A percentile compares a stretch with the other conserved stretches of the same genome.
phyloP scores from a whole-genome alignment of 306 rosid genomes.

The Morella rubra region DNA sequence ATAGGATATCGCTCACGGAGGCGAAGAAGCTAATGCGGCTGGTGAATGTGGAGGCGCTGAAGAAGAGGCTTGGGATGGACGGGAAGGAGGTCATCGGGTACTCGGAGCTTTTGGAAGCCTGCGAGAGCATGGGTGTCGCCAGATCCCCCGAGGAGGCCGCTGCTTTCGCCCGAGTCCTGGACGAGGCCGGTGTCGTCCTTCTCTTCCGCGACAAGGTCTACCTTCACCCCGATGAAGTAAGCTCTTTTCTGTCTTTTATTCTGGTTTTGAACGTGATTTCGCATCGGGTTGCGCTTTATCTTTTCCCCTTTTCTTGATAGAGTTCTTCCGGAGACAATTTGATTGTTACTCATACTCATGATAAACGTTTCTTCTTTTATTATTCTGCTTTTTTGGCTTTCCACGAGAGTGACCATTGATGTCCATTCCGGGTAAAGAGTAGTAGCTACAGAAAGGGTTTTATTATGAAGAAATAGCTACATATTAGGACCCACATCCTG shows the following conservation, averaged over 20 bases:
- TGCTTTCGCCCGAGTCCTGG: constrained; percentile 69
- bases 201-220: constrained; percentile 90
- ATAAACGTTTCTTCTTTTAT: background rate
- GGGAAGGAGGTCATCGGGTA: constrained; percentile 71
- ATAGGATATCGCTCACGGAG: constrained; percentile 57
- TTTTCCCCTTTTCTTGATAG: background rate
- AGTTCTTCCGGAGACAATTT: background rate
- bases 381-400: background rate
- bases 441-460: background rate
- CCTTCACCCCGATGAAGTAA: constrained; percentile 87
- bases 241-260: background rate
- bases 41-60: constrained; percentile 81
- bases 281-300: too few relatives aligned
- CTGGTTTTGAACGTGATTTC: background rate
- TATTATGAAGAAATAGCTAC: background rate
- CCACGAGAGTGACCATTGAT: background rate
- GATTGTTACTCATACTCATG: background rate
- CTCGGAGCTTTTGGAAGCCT: constrained; percentile 66
- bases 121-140: constrained; percentile 77
- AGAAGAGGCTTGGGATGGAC: constrained; percentile 65
- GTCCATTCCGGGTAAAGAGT: background rate
- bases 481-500: background rate
- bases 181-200: constrained; percentile 88
- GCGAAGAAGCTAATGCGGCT: constrained; percentile 89
- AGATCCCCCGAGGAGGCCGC: constrained; percentile 69